A percentile compares a stretch with the other conserved stretches of the same genome.
These are phyloP conservation scores for Blumeriella jaapii DNA, from an alignment of 2,329 filamentous ascomycete species.

Conservation along the genomic window DNA sequence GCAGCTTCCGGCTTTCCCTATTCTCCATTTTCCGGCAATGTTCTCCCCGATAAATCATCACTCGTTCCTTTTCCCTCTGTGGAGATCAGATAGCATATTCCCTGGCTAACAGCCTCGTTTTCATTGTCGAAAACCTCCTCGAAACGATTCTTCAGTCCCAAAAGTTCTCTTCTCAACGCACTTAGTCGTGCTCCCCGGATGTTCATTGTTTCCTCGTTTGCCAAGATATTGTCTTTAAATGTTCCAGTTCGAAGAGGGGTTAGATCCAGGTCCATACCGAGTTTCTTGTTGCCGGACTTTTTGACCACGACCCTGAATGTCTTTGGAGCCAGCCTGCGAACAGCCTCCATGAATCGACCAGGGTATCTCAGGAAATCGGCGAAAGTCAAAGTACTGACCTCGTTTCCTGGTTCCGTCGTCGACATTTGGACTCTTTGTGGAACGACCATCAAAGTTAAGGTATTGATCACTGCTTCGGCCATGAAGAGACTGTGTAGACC, in stretches of 20 bases:
- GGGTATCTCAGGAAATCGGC: conserved; percentile 17
- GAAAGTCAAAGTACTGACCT: conserved; percentile 15
- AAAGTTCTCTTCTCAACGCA: conserved; percentile 9
- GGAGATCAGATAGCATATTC: too few species aligned
- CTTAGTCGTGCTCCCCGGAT: conserved; percentile 1
- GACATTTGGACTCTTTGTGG: conserved; percentile 12
- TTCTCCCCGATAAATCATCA: too few species aligned
- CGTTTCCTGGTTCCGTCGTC: conserved; percentile 9
- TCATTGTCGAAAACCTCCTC: conserved; percentile 17
- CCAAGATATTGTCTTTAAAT: background rate
- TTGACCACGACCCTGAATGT: conserved; percentile 20
- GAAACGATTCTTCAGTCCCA: conserved; percentile 15
- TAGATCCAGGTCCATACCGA: conserved; percentile 13
- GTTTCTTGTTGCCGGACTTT: conserved; percentile 7
- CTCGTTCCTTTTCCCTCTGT: too few species aligned
- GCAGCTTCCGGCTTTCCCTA: too few species aligned
- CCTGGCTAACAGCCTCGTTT: too few species aligned
- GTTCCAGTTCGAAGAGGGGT: conserved; percentile 1
- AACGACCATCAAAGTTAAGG: conserved; percentile 16
- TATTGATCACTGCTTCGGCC: conserved; percentile 11
- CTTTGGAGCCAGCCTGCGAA: conserved; percentile 15
- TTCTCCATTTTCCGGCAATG: too few species aligned
- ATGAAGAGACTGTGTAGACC: conserved; percentile 13
- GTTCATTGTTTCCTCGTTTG: conserved; percentile 7
- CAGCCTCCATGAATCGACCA: conserved; percentile 14